Evolutionary conservation across 495 filamentous ascomycete genomes (phyloP).

Genomic region (Talaromyces liani): DNA sequence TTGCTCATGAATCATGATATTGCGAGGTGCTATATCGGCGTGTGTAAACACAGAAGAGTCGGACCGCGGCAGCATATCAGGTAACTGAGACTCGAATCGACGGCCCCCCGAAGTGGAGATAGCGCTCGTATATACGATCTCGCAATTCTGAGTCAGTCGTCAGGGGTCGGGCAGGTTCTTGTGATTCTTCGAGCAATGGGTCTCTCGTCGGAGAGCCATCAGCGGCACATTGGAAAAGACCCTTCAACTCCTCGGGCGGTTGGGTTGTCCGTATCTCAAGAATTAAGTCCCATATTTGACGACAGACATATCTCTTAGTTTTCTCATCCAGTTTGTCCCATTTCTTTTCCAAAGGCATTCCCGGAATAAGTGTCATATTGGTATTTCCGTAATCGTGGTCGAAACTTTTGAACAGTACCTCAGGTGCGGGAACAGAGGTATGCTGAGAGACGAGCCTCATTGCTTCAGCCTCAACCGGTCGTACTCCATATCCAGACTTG

Average conservation of each 20-base stretch:
- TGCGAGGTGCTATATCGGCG: constrained; percentile 21
- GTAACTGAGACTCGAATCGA: constrained; percentile 23
- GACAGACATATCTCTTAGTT: constrained; percentile 24
- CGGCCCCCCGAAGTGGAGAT: constrained; percentile 24
- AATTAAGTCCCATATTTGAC: constrained; percentile 25
- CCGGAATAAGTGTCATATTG: constrained; percentile 20
- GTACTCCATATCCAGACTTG: constrained; percentile 17
- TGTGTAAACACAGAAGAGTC: constrained; percentile 21
- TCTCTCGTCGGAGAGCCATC: constrained; percentile 25
- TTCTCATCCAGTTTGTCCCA: constrained; percentile 24
- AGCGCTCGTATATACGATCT: constrained; percentile 29
- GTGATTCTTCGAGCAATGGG: constrained; percentile 24
- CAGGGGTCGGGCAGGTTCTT: constrained; percentile 20
- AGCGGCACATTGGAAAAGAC: constrained; percentile 25
- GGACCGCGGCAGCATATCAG: constrained; percentile 25
- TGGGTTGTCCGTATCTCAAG: constrained; percentile 20
- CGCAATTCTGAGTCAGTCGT: constrained; percentile 23
- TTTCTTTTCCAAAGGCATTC: constrained; percentile 12
- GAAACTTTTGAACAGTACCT: constrained; percentile 12
- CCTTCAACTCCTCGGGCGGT: constrained; percentile 15
- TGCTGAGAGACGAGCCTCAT: constrained; percentile 22
- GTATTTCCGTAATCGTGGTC: constrained; percentile 12
- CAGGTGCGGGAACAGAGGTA: constrained; percentile 20
- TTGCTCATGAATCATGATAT: constrained; percentile 31
- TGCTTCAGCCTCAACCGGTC: constrained; percentile 14